phyloP scores from a whole-genome alignment of 192 early-diverging fungal species.

The Umbelopsis ramanniana region DNA sequence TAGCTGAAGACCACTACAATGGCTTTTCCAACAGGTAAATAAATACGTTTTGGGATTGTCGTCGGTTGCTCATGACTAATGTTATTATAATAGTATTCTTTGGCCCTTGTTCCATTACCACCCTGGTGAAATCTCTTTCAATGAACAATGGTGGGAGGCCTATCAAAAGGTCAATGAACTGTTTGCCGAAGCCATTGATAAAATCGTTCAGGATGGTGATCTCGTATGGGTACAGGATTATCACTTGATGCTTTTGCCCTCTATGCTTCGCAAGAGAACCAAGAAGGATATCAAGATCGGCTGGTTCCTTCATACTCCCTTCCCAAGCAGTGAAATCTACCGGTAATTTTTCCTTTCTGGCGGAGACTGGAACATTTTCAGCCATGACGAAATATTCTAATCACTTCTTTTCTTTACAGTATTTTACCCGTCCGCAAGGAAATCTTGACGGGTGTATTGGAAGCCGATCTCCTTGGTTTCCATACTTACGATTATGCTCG shows the following conservation, averaged over 20 bases:
- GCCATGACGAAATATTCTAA: slow-evolving; percentile 9
- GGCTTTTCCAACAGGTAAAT: slow-evolving; percentile 91
- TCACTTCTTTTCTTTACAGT: slow-evolving; percentile 38
- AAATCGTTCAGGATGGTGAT: slow-evolving; percentile 88
- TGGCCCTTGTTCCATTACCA: slow-evolving; percentile 99
- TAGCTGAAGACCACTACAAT: slow-evolving; percentile 97
- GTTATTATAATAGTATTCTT: slow-evolving; percentile 71
- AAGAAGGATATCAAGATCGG: slow-evolving; percentile 90
- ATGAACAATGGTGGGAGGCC: slow-evolving; percentile 92
- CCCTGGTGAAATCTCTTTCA: slow-evolving; percentile 97
- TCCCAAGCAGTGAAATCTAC: slow-evolving; percentile 97
- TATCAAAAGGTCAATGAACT: slow-evolving; percentile 90
- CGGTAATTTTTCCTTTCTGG: slow-evolving; percentile 51
- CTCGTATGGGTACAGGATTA: slow-evolving; percentile 96
- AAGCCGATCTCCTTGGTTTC: slow-evolving; percentile 95
- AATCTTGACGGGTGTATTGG: slow-evolving; percentile 91
- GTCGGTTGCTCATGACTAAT: neutral
- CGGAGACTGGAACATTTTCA: slow-evolving; percentile 19
- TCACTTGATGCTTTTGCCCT: slow-evolving; percentile 96
- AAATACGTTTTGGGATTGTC: neutral
- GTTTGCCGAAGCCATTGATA: slow-evolving; percentile 92
- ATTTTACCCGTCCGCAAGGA: slow-evolving; percentile 94
- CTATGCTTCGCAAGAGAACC: slow-evolving; percentile 76
- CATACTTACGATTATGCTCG: slow-evolving; percentile 99
- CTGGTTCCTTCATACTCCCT: slow-evolving; percentile 98